phyloP scores from a whole-genome alignment of 192 early-diverging fungal species.

The Backusella morwellensis region DNA sequence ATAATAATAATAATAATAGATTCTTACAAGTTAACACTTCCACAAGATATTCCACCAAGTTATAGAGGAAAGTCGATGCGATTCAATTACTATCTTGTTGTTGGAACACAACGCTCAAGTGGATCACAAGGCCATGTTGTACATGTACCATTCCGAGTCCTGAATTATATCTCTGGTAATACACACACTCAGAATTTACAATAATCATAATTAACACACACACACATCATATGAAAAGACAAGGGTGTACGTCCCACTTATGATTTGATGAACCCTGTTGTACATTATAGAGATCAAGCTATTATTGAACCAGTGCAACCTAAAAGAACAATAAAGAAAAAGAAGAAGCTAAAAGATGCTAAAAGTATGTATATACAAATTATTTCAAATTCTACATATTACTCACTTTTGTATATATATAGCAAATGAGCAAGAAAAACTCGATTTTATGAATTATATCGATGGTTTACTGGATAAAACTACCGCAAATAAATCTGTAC shows the following conservation, averaged over 20 bases:
- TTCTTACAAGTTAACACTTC: slow-evolving; percentile 59
- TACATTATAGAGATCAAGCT: slow-evolving; percentile 65
- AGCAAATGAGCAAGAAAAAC: neutral
- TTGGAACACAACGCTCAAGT: slow-evolving; percentile 59
- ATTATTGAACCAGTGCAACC: slow-evolving; percentile 37
- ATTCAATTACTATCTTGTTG: slow-evolving; percentile 65
- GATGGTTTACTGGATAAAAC: slow-evolving; percentile 34
- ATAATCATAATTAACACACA: neutral
- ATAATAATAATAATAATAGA: slow-evolving; percentile 27
- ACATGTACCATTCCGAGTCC: slow-evolving; percentile 67
- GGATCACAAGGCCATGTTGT: slow-evolving; percentile 48
- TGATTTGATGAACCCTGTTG: slow-evolving; percentile 72
- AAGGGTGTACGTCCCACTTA: slow-evolving; percentile 65
- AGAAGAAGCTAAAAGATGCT: slow-evolving; percentile 2
- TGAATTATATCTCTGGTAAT: slow-evolving; percentile 47
- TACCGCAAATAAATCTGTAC: slow-evolving; percentile 4
- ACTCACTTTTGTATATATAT: slow-evolving; percentile 12
- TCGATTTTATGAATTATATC: slow-evolving; percentile 49
- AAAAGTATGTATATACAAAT: neutral
- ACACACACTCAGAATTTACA: neutral
- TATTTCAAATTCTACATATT: neutral
- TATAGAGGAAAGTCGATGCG: slow-evolving; percentile 65
- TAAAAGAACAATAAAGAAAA: slow-evolving; percentile 34
- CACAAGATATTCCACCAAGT: slow-evolving; percentile 60
- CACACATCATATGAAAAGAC: slow-evolving; percentile 29